phyloP scores from a whole-genome alignment of 176 grass and related monocot genomes.

The Pharus latifolius region DNA sequence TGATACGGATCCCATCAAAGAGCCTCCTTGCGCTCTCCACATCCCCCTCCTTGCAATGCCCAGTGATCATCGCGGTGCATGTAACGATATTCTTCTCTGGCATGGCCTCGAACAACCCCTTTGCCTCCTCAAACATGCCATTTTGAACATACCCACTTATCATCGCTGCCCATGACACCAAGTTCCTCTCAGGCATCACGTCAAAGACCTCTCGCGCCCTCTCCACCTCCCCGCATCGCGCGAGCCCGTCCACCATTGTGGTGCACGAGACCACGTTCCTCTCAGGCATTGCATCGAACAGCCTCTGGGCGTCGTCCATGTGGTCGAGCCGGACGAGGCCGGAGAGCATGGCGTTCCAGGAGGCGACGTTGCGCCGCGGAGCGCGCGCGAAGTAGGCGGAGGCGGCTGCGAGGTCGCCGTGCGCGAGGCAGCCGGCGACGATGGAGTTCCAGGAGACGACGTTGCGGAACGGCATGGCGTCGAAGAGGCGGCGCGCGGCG shows the following conservation, averaged over 20 bases:
- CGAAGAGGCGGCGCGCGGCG: constrained; percentile 50
- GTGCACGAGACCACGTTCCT: constrained; percentile 82
- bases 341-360: constrained; percentile 80
- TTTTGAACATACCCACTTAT: constrained; percentile 63
- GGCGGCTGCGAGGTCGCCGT: constrained; percentile 43
- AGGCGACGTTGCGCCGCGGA: constrained; percentile 55
- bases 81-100: constrained; percentile 66
- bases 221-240: constrained; percentile 26
- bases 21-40: constrained; percentile 42
- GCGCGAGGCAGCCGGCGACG: constrained; percentile 56
- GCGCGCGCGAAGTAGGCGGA: constrained; percentile 48
- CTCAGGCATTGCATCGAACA: constrained; percentile 57
- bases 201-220: constrained; percentile 63
- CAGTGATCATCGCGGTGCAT: constrained; percentile 55
- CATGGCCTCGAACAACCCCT: constrained; percentile 50
- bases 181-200: constrained; percentile 57
- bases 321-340: constrained; percentile 45
- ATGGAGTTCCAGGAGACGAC: constrained; percentile 90
- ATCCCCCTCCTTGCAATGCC: constrained; percentile 60
- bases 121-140: constrained; percentile 50
- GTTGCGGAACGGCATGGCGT: constrained; percentile 55
- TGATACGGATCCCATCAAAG: constrained; percentile 57
- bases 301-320: constrained; percentile 35
- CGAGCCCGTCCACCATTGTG: constrained; percentile 57
- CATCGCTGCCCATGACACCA: constrained; percentile 70